These are phyloP conservation scores for Hammondia hammondi DNA, from an alignment of 169 alveolate species.

Conservation along the genomic window DNA sequence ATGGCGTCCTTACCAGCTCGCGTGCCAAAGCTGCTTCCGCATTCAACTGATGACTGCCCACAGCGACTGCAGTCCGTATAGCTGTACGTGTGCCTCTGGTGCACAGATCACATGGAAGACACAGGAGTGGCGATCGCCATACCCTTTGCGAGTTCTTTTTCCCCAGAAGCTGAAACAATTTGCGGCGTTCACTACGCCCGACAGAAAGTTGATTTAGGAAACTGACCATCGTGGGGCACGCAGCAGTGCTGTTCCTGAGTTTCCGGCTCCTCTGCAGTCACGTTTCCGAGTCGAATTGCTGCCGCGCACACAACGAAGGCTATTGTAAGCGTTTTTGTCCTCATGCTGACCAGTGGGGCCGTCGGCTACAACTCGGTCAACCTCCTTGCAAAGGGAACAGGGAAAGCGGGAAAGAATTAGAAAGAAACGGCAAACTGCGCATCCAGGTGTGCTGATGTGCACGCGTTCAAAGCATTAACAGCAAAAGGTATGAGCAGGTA, in stretches of 20 bases:
- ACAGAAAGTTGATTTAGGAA: not conserved
- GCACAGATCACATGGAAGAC: not conserved
- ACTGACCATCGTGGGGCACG: constrained; percentile 24
- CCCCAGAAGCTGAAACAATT: constrained; percentile 2
- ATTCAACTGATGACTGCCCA: not conserved
- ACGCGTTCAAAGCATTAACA: too few relatives aligned
- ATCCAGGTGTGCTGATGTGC: too few relatives aligned
- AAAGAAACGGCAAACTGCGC: too few relatives aligned
- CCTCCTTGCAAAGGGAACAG: too few relatives aligned
- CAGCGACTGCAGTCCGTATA: constrained; percentile 2
- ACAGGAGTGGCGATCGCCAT: not conserved
- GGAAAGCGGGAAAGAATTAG: too few relatives aligned
- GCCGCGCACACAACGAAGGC: not conserved
- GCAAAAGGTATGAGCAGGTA: too few relatives aligned
- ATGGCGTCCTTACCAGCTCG: constrained; percentile 24
- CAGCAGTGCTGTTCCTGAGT: not conserved
- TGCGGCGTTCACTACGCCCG: not conserved
- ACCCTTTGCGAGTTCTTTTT: constrained; percentile 45
- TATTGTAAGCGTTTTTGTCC: not conserved
- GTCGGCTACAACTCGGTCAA: not conserved
- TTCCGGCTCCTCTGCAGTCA: not conserved
- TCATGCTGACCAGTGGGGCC: not conserved
- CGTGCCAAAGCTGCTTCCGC: constrained; percentile 40
- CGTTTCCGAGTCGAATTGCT: not conserved
- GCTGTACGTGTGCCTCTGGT: not conserved